A percentile compares a stretch with the other conserved stretches of the same genome.
Evolutionary conservation across 495 filamentous ascomycete genomes (phyloP).

Genomic region (Opeltia flavorubescens): DNA sequence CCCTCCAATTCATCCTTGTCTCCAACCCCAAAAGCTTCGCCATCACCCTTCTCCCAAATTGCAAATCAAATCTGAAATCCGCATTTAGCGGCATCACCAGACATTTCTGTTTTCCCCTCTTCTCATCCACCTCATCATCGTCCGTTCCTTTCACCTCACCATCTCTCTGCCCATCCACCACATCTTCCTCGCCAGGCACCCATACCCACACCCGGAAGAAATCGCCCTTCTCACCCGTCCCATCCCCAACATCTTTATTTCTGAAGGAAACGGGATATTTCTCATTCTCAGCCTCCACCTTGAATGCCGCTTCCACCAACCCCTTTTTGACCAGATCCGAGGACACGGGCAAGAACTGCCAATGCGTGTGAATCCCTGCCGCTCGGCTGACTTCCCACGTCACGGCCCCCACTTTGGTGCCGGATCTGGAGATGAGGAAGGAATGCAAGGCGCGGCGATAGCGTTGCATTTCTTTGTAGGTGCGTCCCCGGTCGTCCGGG

Average conservation of each 20-base stretch:
- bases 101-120: constrained; percentile 26
- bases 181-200: constrained; percentile 24
- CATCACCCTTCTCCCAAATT: constrained; percentile 65
- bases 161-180: constrained; percentile 14
- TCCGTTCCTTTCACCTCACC: constrained; percentile 18
- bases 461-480: constrained; percentile 62
- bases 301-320: constrained; percentile 70
- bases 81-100: constrained; percentile 37
- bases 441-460: constrained; percentile 59
- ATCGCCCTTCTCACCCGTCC: constrained; percentile 43
- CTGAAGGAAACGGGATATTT: constrained; percentile 42
- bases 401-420: constrained; percentile 55
- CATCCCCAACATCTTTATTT: constrained; percentile 22
- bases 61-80: constrained; percentile 43
- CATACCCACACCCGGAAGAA: constrained; percentile 82
- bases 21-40: constrained; percentile 75
- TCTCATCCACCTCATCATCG: constrained; percentile 5
- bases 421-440: constrained; percentile 40
- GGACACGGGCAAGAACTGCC: constrained; percentile 83
- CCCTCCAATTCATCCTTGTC: constrained; percentile 60
- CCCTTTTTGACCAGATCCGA: constrained; percentile 46
- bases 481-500: constrained; percentile 33
- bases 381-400: constrained; percentile 80
- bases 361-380: constrained; percentile 72
- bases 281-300: constrained; percentile 66